Percentiles rank a stretch among this genome's conserved stretches.
Evolutionary conservation across 2,329 filamentous ascomycete species (phyloP).

Genomic region (Aspergillus sp.): DNA sequence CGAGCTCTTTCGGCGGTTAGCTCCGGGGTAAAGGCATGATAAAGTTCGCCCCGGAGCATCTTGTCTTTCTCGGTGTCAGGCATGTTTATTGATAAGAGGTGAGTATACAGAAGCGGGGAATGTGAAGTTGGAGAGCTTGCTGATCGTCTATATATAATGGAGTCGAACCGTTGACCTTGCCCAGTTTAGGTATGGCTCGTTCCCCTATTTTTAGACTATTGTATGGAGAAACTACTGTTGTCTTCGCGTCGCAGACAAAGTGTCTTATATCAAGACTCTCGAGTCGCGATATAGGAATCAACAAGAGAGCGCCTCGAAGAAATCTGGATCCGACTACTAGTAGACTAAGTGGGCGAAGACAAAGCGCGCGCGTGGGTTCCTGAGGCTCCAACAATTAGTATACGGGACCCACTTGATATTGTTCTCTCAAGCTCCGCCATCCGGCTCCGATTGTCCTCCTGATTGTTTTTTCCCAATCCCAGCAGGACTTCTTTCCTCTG

Average conservation of each 20-base stretch:
- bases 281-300: neutral
- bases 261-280: no score
- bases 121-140: neutral
- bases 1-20: slow-evolving; percentile 66
- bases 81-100: neutral
- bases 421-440: slow-evolving; percentile 17
- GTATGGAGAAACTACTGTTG: neutral
- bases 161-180: neutral
- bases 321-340: neutral
- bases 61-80: slow-evolving; percentile 34
- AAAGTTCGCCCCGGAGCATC: slow-evolving; percentile 73
- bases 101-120: neutral
- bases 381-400: slow-evolving; percentile 3
- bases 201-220: neutral
- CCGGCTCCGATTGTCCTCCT: slow-evolving; percentile 20
- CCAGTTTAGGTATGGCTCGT: neutral
- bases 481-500: neutral
- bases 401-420: slow-evolving; percentile 18
- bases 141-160: neutral
- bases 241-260: no score
- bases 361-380: neutral
- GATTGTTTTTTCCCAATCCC: neutral
- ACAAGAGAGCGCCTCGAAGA: neutral
- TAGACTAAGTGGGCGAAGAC: neutral
- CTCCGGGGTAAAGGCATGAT: slow-evolving; percentile 73